Evolutionary conservation across 192 early-diverging fungal genomes (phyloP), one percentile per base, ranked within the genome.

Genomic region (Gryganskiella cystojenkinii): DNA sequence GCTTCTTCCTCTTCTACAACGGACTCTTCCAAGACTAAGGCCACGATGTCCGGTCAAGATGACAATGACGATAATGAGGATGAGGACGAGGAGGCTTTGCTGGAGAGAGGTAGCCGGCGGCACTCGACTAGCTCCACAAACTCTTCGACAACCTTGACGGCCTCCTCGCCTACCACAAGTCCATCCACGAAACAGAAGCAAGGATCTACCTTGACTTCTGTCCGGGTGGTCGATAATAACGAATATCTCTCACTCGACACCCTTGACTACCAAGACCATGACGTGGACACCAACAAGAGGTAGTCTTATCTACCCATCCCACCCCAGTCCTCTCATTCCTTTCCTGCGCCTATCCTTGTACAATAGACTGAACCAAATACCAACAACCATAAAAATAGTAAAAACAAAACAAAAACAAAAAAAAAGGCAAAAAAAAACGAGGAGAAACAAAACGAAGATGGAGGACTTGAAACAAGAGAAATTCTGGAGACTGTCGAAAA

Each of bases 181-280:
- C 27, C 37, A 51, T 37, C 17, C n/a, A 9, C 37, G 37, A 40
- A 40, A 40, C 13, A 5, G 13, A 40, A 46, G 44, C 30, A 44
- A 49, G 15, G 17, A n/a, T 7, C 35, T 55, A 49, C 28, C 3
- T 10, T 49, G 37, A 9, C 43, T 13, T 71, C 68, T 0, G 52
- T 71, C 1, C 50, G 28, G 33, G 56, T 71, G 27, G 65, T 68
- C 3, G 73, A 67, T 49, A 50, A 54, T 22, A 56, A 64, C 10
- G 73, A 67, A 34, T 76, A 76, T 35, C 31, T 68, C 25, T 67
- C 73, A 0, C 37, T 76, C 14, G 73, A 63, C 15, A 43, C 65
- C 14, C 19, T 63, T 1, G 60, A 67, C 24, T 33, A 46, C 9
- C 17, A 67, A 10, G 59, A 75, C 19, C 17, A 67, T 3, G 37